Evolutionary conservation across 2,329 filamentous ascomycete species (phyloP).

Genomic region (Colletotrichum costaricense): DNA sequence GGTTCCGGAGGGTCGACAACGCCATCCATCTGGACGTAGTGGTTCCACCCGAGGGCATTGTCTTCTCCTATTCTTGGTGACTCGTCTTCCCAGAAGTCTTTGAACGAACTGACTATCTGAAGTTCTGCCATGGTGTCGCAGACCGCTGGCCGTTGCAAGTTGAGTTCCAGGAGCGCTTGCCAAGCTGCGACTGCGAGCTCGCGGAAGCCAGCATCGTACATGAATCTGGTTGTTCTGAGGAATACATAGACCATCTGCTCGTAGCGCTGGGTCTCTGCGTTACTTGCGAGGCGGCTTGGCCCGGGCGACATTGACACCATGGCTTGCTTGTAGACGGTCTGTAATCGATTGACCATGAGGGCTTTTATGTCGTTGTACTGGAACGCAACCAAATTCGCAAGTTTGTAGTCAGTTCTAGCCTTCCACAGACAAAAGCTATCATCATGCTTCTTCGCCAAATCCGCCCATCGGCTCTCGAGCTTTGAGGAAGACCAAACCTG

Average conservation of each 20-base stretch:
- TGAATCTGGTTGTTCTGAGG: conserved; percentile 77
- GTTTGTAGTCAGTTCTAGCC: conserved; percentile 77
- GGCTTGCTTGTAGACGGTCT: conserved; percentile 3
- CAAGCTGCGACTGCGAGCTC: conserved; percentile 84
- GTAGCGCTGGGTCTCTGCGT: conserved; percentile 37
- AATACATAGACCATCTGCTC: conserved; percentile 75
- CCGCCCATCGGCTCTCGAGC: conserved; percentile 31
- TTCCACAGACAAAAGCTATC: conserved; percentile 76
- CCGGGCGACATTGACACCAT: conserved; percentile 21
- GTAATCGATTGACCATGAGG: conserved; percentile 66
- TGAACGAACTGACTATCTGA: conserved; percentile 58
- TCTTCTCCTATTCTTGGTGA: conserved; percentile 81
- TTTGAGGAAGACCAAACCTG: conserved; percentile 70
- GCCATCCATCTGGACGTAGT: conserved; percentile 54
- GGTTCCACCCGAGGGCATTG: conserved; percentile 76
- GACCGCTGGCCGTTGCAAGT: conserved; percentile 66
- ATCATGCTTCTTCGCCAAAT: conserved; percentile 64
- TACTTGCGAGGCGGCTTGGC: background rate
- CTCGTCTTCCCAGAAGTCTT: conserved; percentile 90
- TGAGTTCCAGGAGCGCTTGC: conserved; percentile 84
- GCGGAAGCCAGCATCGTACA: conserved; percentile 80
- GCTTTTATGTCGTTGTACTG: conserved; percentile 73
- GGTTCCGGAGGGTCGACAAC: conserved; percentile 55
- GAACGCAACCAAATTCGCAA: conserved; percentile 75
- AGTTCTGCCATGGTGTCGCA: conserved; percentile 37